Conservation (phyloP, 768 basidiomycete species). For the Trametes cingulata region DNA sequence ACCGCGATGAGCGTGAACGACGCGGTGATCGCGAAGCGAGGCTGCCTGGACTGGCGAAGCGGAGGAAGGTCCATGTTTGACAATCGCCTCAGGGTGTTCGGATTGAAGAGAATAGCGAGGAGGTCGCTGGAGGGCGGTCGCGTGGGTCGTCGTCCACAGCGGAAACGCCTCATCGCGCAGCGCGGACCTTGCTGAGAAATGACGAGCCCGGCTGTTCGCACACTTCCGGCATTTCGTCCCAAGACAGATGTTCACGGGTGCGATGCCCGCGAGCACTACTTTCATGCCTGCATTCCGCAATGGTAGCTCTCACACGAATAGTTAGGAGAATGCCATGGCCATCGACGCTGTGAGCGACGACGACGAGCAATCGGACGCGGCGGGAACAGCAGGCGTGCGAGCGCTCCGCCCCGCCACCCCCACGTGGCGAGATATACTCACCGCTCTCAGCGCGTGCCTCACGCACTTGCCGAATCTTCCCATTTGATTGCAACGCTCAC, state of each 20-base stretch:
- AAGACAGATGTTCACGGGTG: too few relatives aligned
- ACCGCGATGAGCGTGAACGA: conserved; percentile 23
- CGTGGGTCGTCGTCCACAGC: not conserved
- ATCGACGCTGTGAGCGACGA: not conserved
- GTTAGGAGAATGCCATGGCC: not conserved
- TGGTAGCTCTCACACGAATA: not conserved
- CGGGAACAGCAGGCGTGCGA: not conserved
- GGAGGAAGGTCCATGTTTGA: conserved; percentile 8
- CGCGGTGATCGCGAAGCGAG: conserved; percentile 23
- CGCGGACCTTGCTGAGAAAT: not conserved
- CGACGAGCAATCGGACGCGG: not conserved
- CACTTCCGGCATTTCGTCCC: conserved; percentile 2
- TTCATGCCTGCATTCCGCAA: not conserved
- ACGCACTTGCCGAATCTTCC: too few relatives aligned
- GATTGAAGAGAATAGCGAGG: not conserved
- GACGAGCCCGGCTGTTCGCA: not conserved
- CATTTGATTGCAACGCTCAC: too few relatives aligned
- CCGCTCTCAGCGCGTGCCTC: too few relatives aligned
- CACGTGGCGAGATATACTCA: too few relatives aligned
- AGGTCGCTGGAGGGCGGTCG: conserved; percentile 9
- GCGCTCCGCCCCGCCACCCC: not conserved
- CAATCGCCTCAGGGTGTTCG: too few relatives aligned
- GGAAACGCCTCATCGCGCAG: conserved; percentile 2
- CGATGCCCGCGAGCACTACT: too few relatives aligned
- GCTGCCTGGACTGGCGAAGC: conserved; percentile 20